Evolutionary conservation across 2,329 filamentous ascomycete genomes (phyloP).

Genomic region (Dactylella cylindrospora): DNA sequence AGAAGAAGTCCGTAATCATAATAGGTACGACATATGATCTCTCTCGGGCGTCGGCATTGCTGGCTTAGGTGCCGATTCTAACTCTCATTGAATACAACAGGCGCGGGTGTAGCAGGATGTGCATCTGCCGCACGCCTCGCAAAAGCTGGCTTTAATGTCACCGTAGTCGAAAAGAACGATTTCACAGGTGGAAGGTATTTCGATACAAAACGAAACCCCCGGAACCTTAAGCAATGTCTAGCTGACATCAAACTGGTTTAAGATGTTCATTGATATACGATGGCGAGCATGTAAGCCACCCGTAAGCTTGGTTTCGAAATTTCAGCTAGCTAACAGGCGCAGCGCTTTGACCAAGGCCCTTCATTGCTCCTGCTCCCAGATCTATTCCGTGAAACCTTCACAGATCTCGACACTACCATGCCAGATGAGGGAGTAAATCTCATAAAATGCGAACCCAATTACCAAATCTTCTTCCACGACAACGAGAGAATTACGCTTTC

Average conservation of each 20-base stretch:
- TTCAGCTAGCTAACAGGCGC: too few relatives aligned
- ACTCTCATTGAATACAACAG: slow-evolving; percentile 51
- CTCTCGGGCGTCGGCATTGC: background rate
- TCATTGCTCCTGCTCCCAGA: slow-evolving; percentile 71
- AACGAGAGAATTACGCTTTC: slow-evolving; percentile 65
- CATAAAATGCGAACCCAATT: slow-evolving; percentile 73
- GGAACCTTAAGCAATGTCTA: slow-evolving; percentile 56
- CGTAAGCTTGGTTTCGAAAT: too few relatives aligned
- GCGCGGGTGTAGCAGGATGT: slow-evolving; percentile 71
- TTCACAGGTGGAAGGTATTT: slow-evolving; percentile 73
- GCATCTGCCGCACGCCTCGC: slow-evolving; percentile 71
- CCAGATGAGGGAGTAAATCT: slow-evolving; percentile 67
- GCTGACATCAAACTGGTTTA: background rate
- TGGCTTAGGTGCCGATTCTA: background rate
- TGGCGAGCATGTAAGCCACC: slow-evolving; percentile 25
- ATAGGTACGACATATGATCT: slow-evolving; percentile 54
- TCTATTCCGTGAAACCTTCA: slow-evolving; percentile 69
- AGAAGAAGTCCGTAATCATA: slow-evolving; percentile 58
- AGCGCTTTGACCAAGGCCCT: slow-evolving; percentile 74
- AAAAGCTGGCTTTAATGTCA: slow-evolving; percentile 70
- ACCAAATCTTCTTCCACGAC: slow-evolving; percentile 72
- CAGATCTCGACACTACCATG: slow-evolving; percentile 67
- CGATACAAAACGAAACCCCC: slow-evolving; percentile 59
- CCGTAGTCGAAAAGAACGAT: slow-evolving; percentile 73
- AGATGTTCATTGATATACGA: slow-evolving; percentile 36